These are phyloP conservation scores for Neurospora sp. DNA, from an alignment of 2,329 filamentous ascomycete genomes.

Conservation along the genomic window DNA sequence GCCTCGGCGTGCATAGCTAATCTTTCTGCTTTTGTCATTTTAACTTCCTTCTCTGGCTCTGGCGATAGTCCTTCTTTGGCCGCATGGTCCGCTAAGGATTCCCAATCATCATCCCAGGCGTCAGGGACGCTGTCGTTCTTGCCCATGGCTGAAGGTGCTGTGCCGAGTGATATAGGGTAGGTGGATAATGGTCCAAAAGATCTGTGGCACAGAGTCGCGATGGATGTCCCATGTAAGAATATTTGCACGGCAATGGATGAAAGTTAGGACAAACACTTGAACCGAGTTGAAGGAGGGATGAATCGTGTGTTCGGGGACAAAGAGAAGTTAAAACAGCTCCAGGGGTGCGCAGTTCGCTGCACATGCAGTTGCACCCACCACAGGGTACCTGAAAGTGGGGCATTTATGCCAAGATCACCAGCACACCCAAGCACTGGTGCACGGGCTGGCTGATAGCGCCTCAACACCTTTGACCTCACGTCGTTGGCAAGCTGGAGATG, in stretches of 20 bases:
- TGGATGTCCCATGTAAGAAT: neutral
- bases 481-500: neutral
- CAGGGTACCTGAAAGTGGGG: neutral
- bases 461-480: neutral
- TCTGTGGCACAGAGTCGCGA: neutral
- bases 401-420: neutral
- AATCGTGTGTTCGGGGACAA: neutral
- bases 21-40: conserved; percentile 63
- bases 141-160: conserved; percentile 23
- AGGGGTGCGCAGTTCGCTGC: neutral
- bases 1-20: conserved; percentile 71
- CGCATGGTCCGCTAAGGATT: conserved; percentile 57
- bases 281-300: neutral
- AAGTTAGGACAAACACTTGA: neutral
- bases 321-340: neutral
- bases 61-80: conserved; percentile 24
- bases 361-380: neutral
- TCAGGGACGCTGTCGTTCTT: conserved; percentile 49
- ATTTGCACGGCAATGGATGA: neutral
- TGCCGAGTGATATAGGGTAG: neutral
- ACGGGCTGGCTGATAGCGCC: neutral
- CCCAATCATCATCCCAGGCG: conserved; percentile 85
- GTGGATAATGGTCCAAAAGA: neutral
- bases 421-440: neutral
- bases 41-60: conserved; percentile 29